A percentile compares a stretch with the other conserved stretches of the same genome.
These are phyloP conservation scores for Escovopsis sp. DNA, from an alignment of 2,329 filamentous ascomycete species.

Conservation along the genomic window DNA sequence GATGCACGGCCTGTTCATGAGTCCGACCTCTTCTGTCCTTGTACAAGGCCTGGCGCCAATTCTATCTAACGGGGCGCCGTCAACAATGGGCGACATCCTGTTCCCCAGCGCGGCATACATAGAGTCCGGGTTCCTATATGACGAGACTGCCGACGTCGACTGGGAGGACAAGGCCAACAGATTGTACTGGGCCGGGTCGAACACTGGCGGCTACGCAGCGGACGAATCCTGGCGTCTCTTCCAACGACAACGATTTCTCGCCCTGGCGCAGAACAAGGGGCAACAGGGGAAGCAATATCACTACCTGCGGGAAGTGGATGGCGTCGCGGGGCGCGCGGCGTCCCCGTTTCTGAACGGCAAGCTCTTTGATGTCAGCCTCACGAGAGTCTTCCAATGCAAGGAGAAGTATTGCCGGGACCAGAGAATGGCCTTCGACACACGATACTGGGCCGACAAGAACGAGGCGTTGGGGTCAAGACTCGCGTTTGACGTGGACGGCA, in stretches of 20 bases:
- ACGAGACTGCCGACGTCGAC: constrained; percentile 20
- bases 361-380: constrained; percentile 30
- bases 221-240: constrained; percentile 22
- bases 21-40: constrained; percentile 26
- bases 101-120: constrained; percentile 35
- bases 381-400: constrained; percentile 29
- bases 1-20: constrained; percentile 29
- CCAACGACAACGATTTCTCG: constrained; percentile 33
- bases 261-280: constrained; percentile 19
- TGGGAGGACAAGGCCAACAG: constrained; percentile 35
- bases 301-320: constrained; percentile 17
- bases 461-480: constrained; percentile 23
- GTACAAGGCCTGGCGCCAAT: constrained; percentile 28
- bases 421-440: constrained; percentile 14
- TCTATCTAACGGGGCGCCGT: constrained; percentile 27
- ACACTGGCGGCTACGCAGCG: constrained; percentile 29
- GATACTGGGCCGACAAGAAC: constrained; percentile 18
- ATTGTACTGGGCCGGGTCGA: constrained; percentile 43
- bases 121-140: constrained; percentile 26
- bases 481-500: constrained; percentile 39
- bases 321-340: constrained; percentile 6
- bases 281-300: constrained; percentile 7
- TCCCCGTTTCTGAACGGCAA: constrained; percentile 21
- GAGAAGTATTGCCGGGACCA: constrained; percentile 20
- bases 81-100: constrained; percentile 35